A percentile compares a stretch with the other conserved stretches of the same genome.
Evolutionary conservation across 2,329 filamentous ascomycete species (phyloP).

Genomic region (Pseudogymnoascus sp.): DNA sequence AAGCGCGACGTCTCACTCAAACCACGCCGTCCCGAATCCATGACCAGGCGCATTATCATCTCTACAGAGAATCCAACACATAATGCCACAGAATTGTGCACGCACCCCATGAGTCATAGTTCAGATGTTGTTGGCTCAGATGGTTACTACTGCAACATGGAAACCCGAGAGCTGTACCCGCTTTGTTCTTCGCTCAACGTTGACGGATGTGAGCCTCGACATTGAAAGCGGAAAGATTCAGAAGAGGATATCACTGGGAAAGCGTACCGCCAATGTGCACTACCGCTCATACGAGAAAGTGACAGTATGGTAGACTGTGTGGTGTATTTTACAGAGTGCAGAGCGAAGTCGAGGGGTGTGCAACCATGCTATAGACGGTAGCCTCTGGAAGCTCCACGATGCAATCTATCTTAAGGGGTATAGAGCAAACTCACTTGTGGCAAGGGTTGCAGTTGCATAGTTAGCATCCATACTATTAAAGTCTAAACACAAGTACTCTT

Average conservation of each 20-base stretch:
- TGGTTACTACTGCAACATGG: conserved; percentile 1
- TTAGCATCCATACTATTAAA: too few species aligned
- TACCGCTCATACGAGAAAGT: not conserved
- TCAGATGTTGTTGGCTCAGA: not conserved
- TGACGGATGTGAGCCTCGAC: not conserved
- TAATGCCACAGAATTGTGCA: not conserved
- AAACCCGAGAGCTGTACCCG: not conserved
- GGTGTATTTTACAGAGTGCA: not conserved
- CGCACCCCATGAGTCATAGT: not conserved
- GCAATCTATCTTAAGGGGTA: too few species aligned
- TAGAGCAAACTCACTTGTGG: too few species aligned
- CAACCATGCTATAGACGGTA: too few species aligned
- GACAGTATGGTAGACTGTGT: not conserved
- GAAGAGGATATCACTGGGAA: not conserved
- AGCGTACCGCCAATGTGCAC: not conserved
- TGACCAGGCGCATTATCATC: not conserved
- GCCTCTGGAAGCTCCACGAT: too few species aligned
- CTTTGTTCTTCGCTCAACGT: not conserved
- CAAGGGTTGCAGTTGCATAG: too few species aligned
- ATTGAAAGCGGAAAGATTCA: not conserved
- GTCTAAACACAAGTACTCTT: too few species aligned
- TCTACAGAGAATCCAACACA: not conserved
- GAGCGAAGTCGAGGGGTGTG: conserved; percentile 1
- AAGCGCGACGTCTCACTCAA: not conserved
- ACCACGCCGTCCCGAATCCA: not conserved